Conservation (phyloP, 176 grass and related monocot species). For the Oryza brachyantha region DNA sequence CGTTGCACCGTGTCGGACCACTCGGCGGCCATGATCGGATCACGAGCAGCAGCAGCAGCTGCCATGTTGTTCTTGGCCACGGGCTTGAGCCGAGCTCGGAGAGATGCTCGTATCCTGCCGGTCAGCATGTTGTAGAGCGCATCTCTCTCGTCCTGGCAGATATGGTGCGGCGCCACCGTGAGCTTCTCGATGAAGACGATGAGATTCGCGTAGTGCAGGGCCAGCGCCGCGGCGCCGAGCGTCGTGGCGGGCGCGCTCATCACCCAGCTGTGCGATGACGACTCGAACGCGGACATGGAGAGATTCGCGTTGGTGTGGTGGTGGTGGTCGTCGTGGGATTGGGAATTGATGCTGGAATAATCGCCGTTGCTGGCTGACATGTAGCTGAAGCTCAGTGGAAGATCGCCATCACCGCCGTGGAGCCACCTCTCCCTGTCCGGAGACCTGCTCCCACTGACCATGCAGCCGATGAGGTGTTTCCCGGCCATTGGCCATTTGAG, state of each 20-base stretch:
- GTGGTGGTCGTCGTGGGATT: background rate
- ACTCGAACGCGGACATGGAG: slow-evolving; percentile 38
- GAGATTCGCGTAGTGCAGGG: slow-evolving; percentile 65
- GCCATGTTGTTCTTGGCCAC: background rate
- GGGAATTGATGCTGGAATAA: background rate
- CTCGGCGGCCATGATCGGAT: slow-evolving; percentile 49
- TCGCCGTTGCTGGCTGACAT: background rate
- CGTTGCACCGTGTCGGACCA: slow-evolving; percentile 55
- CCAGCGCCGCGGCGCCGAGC: slow-evolving; percentile 53
- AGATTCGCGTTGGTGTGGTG: background rate
- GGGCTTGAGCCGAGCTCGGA: slow-evolving; percentile 44
- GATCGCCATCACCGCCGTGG: slow-evolving; percentile 11
- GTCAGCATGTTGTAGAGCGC: slow-evolving; percentile 72
- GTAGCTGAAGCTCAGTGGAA: slow-evolving; percentile 24
- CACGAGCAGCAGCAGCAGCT: background rate
- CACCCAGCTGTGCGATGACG: background rate
- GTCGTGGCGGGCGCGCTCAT: slow-evolving; percentile 33
- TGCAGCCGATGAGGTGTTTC: slow-evolving; percentile 50
- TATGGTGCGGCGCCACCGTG: slow-evolving; percentile 38
- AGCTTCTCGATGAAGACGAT: slow-evolving; percentile 64
- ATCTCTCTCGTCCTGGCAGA: slow-evolving; percentile 56
- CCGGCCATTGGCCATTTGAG: slow-evolving; percentile 43
- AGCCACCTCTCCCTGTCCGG: slow-evolving; percentile 40
- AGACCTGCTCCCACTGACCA: slow-evolving; percentile 37
- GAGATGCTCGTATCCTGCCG: slow-evolving; percentile 34